Conservation (phyloP, 148 eudicot genomes). For the Camellia granthamiana region DNA sequence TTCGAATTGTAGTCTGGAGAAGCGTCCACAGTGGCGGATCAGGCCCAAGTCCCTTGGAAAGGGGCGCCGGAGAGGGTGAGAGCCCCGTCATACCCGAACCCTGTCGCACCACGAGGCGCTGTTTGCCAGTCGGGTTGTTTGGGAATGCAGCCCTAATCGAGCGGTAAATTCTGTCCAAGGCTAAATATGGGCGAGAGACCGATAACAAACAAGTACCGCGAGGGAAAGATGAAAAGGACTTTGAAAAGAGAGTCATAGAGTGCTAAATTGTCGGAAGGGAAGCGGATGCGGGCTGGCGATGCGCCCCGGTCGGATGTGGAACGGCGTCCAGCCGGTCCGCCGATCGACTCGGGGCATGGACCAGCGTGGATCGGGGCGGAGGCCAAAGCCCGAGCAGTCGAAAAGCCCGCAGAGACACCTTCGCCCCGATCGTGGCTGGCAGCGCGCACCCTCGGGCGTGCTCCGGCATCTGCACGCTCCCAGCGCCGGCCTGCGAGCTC, state of each 20-base stretch:
- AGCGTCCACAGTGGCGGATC: not conserved
- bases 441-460: no score
- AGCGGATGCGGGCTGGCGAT: constrained; percentile 43
- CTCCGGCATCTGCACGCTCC: no score
- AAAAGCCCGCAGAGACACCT: no score
- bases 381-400: no score
- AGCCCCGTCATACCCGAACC: not conserved
- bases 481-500: no score
- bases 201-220: not conserved
- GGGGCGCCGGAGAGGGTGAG: not conserved
- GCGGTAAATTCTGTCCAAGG: constrained; percentile 1
- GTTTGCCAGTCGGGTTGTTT: not conserved
- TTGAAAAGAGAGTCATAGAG: constrained; percentile 31
- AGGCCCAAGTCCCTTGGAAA: constrained; percentile 1
- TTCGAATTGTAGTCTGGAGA: constrained; percentile 4
- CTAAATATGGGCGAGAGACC: not conserved
- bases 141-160: constrained; percentile 6
- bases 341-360: no score
- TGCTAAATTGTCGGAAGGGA: constrained; percentile 50
- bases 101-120: not conserved
- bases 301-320: constrained; percentile 7
- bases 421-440: no score
- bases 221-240: constrained; percentile 8
- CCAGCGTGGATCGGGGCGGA: no score
- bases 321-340: no score